Evolutionary conservation across 768 basidiomycete genomes (phyloP).

Genomic region (Boletales sp.): DNA sequence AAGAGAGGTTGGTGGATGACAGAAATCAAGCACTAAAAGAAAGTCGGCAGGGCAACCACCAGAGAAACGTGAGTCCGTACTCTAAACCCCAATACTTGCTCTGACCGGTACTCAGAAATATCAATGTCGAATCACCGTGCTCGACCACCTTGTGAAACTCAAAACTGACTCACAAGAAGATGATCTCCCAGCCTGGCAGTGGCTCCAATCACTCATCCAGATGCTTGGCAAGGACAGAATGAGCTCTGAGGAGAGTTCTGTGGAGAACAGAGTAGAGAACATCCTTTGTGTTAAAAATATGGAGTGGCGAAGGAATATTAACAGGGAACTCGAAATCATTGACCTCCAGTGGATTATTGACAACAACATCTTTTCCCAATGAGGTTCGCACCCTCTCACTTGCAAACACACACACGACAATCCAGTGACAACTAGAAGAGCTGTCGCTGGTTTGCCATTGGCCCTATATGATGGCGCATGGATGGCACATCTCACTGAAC

Average conservation of each 20-base stretch:
- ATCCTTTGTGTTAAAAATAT: constrained; percentile 5
- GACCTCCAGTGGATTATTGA: constrained; percentile 2
- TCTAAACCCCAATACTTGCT: background rate
- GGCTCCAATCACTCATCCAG: constrained; percentile 3
- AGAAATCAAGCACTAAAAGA: background rate
- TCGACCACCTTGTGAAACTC: background rate
- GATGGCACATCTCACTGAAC: too few species aligned
- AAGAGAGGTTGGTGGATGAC: background rate
- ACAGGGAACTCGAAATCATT: constrained; percentile 4
- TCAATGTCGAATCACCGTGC: background rate
- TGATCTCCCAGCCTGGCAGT: constrained; percentile 1
- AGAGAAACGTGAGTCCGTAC: background rate
- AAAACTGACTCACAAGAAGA: background rate
- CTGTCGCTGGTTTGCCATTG: too few species aligned
- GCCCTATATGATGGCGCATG: too few species aligned
- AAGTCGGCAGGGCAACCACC: background rate
- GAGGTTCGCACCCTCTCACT: background rate
- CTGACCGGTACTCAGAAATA: constrained; percentile 1
- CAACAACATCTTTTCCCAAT: background rate
- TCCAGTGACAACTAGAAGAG: background rate
- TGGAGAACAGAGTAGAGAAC: constrained; percentile 3
- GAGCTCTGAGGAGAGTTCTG: constrained; percentile 11
- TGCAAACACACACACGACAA: background rate
- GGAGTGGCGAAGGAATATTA: constrained; percentile 1
- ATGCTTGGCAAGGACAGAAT: constrained; percentile 6